Evolutionary conservation across 495 filamentous ascomycete species (phyloP), one percentile per base, ranked within the genome.

Genomic region (Neurospora sp.): DNA sequence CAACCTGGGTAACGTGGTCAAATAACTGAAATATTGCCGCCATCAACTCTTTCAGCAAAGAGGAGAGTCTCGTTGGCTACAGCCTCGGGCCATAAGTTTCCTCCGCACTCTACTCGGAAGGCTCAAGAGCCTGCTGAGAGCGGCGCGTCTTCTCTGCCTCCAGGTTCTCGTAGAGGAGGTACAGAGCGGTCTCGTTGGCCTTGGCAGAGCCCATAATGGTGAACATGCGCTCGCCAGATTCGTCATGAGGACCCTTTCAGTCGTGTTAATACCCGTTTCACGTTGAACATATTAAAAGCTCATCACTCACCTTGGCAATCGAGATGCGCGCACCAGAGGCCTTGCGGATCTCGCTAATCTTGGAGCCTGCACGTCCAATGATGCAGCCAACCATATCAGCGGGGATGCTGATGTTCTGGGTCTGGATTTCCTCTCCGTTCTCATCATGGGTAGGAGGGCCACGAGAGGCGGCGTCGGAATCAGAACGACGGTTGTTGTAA

Each of bases 341-440:
- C 83, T 96, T 94, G 78, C 96, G 91, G 77, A 99, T 99, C 83
- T 99, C 96, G 78, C 92, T 96, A 79, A 99, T 99, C 88, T 98
- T 99, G 85, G 87, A 92, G 71, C 96, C 96, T 59, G 85, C 93
- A 71, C 94, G 91, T 72, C 96, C 96, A 80, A 99, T 99, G 84
- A 99, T 99, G 84, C 96, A 99, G 71, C 96, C 96, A 82, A 99
- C 96, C 96, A 99, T 99, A 83, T 99, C 96, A 31, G 96, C 92
- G 39, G 96, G 96, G 77, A 99, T 99, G 83, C 94, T 97, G 85
- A 99, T 99, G 83, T 98, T 98, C 78, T 99, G 96, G 7, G 96
- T 99, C 83, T 97, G 96, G 69, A 98, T 90, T 81, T 97, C 95
- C 80, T 99, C 96, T 68, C 96, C 96, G 71, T 98, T 95, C 79